Conservation (phyloP, 768 basidiomycete species). For the Chalciporus piperatus region DNA sequence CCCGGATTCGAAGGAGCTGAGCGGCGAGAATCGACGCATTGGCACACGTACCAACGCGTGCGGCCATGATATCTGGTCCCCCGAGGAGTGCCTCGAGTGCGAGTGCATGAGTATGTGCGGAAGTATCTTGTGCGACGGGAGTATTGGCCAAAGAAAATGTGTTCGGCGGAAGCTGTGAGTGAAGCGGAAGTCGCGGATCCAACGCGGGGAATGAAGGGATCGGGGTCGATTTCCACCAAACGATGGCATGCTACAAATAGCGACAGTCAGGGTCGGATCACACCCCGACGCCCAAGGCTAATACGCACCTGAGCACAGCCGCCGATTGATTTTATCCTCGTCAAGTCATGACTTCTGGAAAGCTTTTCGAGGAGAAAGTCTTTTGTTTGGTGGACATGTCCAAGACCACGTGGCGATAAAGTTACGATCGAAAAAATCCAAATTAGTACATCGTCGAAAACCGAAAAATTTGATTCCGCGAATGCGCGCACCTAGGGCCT, state of each 20-base stretch:
- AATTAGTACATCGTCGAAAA: conserved; percentile 36
- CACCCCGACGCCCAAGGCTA: too few species aligned
- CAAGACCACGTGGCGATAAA: conserved; percentile 25
- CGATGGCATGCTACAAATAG: conserved; percentile 56
- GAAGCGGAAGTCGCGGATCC: conserved; percentile 67
- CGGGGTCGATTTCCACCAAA: conserved; percentile 85
- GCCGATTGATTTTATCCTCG: conserved; percentile 70
- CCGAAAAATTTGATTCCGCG: conserved; percentile 63
- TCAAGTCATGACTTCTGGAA: conserved; percentile 63
- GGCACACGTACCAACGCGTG: conserved; percentile 71
- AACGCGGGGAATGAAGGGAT: conserved; percentile 70
- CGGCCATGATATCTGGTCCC: conserved; percentile 74
- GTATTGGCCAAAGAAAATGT: conserved; percentile 72
- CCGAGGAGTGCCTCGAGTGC: conserved; percentile 74
- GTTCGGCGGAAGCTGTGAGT: conserved; percentile 63
- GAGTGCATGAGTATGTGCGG: conserved; percentile 74
- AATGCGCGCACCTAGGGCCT: conserved; percentile 60
- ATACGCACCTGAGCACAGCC: conserved; percentile 72
- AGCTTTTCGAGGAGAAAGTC: conserved; percentile 78
- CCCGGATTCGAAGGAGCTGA: conserved; percentile 75
- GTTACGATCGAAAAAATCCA: conserved; percentile 34
- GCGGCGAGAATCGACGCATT: conserved; percentile 70
- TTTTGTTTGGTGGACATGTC: conserved; percentile 33
- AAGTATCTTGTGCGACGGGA: conserved; percentile 75
- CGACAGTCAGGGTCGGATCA: too few species aligned